Evolutionary conservation across 768 basidiomycete species (phyloP).

Genomic region (Tricholoma sp.): DNA sequence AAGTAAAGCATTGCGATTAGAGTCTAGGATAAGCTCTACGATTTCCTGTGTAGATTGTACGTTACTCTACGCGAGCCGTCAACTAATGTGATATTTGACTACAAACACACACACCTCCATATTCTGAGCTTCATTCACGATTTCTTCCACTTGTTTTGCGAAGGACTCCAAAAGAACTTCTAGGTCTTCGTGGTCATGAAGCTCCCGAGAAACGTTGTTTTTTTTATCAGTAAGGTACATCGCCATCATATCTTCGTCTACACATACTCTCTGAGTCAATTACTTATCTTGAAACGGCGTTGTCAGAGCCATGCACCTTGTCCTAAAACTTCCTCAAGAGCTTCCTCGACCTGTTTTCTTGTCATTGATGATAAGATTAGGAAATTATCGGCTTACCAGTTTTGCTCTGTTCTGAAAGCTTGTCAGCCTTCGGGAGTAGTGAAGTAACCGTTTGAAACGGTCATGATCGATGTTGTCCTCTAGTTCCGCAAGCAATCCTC

Average conservation of each 20-base stretch:
- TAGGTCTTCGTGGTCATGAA: slow-evolving; percentile 86
- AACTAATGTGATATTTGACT: not conserved
- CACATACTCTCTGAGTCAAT: slow-evolving; percentile 3
- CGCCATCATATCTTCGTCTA: slow-evolving; percentile 90
- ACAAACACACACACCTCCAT: slow-evolving; percentile 54
- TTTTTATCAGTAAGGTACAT: slow-evolving; percentile 94
- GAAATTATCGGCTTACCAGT: slow-evolving; percentile 42
- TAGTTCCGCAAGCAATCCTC: slow-evolving; percentile 84
- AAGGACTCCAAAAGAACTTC: slow-evolving; percentile 94
- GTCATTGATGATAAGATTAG: not conserved
- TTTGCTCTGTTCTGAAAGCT: slow-evolving; percentile 90
- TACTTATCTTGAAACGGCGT: not conserved
- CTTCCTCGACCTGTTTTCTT: slow-evolving; percentile 68
- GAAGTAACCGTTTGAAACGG: slow-evolving; percentile 85
- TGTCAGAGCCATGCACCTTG: slow-evolving; percentile 52
- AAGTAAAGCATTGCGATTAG: slow-evolving; percentile 88
- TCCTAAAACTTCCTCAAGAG: slow-evolving; percentile 85
- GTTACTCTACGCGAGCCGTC: slow-evolving; percentile 56
- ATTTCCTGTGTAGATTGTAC: slow-evolving; percentile 98
- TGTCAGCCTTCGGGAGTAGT: slow-evolving; percentile 84
- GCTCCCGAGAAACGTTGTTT: slow-evolving; percentile 49
- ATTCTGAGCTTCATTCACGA: slow-evolving; percentile 88
- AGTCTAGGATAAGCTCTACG: slow-evolving; percentile 92
- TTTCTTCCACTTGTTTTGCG: slow-evolving; percentile 94
- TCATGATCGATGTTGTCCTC: slow-evolving; percentile 96